Evolutionary conservation across 495 filamentous ascomycete species (phyloP), one percentile per base, ranked within the genome.

Genomic region (Thermochaetoides thermophila): DNA sequence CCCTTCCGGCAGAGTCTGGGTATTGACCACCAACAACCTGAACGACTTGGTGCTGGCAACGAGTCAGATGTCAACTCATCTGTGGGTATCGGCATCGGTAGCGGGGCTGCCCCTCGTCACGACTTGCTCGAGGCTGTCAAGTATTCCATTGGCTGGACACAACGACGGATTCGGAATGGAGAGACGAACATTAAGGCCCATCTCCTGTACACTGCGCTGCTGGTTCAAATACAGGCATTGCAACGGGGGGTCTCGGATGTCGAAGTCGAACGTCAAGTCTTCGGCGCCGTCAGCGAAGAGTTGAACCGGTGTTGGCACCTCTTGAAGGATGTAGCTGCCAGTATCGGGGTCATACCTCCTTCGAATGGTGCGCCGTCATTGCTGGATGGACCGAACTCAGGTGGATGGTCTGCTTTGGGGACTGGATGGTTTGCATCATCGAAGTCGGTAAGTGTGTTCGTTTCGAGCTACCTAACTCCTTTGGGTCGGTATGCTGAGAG

Each of bases 131-230:
- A 61, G 1, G 54, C 68, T 0, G 15, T 74, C 1, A 50, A 59
- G 7, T 63, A 69, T 18, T 52, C 62, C 0, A 62, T 64, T 17
- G 34, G 30, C 1, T 71, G 65, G 65, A 29, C 27, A 0, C 46
- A 64, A 44, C 45, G 47, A 7, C 51, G 53, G 23, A 61, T 76
- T 4, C 38, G 56, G 26, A 56, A 56, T 0, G 73, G 72, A 2
- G 69, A 76, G 41, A 70, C 65, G 0, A 76, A 69, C 40, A 52
- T 68, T 13, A 76, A 74, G 40, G 66, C 62, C 0, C 62, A 66
- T 25, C 29, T 75, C 4, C 49, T 74, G 19, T 48, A 54, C 10
- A 48, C 41, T 12, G 32, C 69, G 0, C 39, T 74, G 1, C 27
- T 45, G 1, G 59, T 63, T 2, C 61, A 73, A 33, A 52, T 70